Conservation (phyloP, 108 stramenopile genomes). For the Skeletonema tropicum region DNA sequence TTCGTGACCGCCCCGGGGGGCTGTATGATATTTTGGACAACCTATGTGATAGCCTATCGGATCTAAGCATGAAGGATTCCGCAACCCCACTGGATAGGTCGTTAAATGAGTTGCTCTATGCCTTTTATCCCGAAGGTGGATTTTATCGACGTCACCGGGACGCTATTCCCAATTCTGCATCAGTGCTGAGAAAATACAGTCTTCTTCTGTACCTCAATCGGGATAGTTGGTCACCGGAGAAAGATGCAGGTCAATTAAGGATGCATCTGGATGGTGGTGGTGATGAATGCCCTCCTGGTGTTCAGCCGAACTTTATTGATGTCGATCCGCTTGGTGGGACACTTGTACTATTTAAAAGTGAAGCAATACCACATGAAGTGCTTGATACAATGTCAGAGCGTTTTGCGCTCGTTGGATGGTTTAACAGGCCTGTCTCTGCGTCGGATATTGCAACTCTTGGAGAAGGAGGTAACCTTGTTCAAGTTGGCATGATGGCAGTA, state of each 20-base stretch:
- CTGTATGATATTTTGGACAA: slow-evolving; percentile 62
- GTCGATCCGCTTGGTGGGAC: slow-evolving; percentile 72
- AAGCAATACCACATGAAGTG: slow-evolving; percentile 79
- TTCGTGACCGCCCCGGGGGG: slow-evolving; percentile 33
- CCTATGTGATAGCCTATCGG: slow-evolving; percentile 49
- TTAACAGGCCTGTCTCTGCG: slow-evolving; percentile 52
- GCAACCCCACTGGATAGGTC: slow-evolving; percentile 35
- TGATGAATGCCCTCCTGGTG: slow-evolving; percentile 49
- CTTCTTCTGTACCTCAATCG: slow-evolving; percentile 73
- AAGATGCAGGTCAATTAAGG: slow-evolving; percentile 70
- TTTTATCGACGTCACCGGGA: slow-evolving; percentile 81
- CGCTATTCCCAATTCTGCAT: slow-evolving; percentile 71
- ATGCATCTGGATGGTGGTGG: slow-evolving; percentile 73
- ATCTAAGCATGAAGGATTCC: slow-evolving; percentile 22
- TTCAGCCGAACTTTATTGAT: slow-evolving; percentile 60
- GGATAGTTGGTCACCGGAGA: slow-evolving; percentile 38
- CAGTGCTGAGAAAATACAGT: slow-evolving; percentile 64
- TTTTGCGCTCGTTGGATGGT: slow-evolving; percentile 84
- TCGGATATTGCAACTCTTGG: slow-evolving; percentile 56
- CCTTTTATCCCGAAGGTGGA: slow-evolving; percentile 79
- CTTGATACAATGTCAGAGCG: slow-evolving; percentile 69
- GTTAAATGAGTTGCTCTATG: slow-evolving; percentile 69
- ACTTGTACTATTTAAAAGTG: slow-evolving; percentile 72
- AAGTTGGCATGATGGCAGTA: slow-evolving; percentile 45
- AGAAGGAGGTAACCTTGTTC: slow-evolving; percentile 42